A percentile compares a stretch with the other conserved stretches of the same genome.
Conservation (phyloP, 371 early-diverging fungal genomes). For the Apophysomyces trapeziformis region DNA sequence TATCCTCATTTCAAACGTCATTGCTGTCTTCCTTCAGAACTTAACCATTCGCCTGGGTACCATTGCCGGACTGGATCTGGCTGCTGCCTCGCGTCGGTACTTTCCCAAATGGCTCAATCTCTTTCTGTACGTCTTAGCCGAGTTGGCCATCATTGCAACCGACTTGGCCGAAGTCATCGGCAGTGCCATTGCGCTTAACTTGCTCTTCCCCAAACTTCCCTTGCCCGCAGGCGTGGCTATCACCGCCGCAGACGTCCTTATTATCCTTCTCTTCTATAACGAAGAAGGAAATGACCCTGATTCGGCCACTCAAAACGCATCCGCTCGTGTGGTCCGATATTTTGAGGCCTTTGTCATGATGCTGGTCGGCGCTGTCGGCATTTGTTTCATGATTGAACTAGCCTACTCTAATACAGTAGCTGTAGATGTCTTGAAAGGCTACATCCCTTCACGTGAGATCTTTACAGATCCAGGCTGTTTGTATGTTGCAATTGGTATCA, state of each 20-base stretch:
- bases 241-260: conserved; percentile 77
- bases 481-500: conserved; percentile 80
- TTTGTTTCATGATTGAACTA: conserved; percentile 69
- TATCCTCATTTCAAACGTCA: conserved; percentile 74
- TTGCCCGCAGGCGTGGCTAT: conserved; percentile 79
- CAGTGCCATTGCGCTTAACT: conserved; percentile 79
- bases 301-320: conserved; percentile 21
- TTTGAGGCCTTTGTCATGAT: conserved; percentile 75
- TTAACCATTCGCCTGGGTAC: conserved; percentile 80
- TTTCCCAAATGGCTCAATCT: conserved; percentile 62
- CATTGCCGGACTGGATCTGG: conserved; percentile 78
- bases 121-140: conserved; percentile 71
- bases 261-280: conserved; percentile 70
- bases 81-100: conserved; percentile 65
- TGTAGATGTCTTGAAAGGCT: conserved; percentile 69
- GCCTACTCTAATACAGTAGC: conserved; percentile 64
- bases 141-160: conserved; percentile 77
- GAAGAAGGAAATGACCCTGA: conserved; percentile 47
- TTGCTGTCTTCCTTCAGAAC: conserved; percentile 80
- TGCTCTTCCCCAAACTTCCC: conserved; percentile 74
- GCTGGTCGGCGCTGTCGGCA: conserved; percentile 71
- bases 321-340: conserved; percentile 53
- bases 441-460: conserved; percentile 64
- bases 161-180: conserved; percentile 89
- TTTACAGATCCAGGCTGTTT: conserved; percentile 65